phyloP scores from a whole-genome alignment of 139 green algal species.

The Pycnococcus provasolii region DNA sequence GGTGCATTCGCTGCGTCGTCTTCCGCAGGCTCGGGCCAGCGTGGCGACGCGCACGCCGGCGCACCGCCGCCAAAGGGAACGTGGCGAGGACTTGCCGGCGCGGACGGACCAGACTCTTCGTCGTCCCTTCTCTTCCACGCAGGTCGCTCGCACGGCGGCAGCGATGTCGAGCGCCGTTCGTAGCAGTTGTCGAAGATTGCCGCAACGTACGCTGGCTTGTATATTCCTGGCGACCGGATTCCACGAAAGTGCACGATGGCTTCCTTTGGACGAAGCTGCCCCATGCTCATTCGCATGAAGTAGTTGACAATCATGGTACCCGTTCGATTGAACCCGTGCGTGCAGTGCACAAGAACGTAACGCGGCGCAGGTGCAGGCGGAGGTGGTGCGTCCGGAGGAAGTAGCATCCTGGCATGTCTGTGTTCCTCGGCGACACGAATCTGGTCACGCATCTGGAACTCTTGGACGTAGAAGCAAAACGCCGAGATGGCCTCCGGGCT shows the following conservation, averaged over 20 bases:
- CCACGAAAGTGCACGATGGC: slow-evolving; percentile 54
- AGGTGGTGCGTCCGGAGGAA: too few species aligned
- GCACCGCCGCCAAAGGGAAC: too few species aligned
- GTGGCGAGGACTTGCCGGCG: too few species aligned
- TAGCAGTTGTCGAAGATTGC: slow-evolving; percentile 78
- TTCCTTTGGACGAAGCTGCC: slow-evolving; percentile 13
- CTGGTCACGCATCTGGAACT: neutral
- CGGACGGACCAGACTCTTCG: slow-evolving; percentile 8
- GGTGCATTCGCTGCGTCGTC: too few species aligned
- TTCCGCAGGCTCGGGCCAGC: too few species aligned
- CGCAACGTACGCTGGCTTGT: slow-evolving; percentile 90
- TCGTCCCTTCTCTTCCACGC: slow-evolving; percentile 18
- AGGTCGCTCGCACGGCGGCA: slow-evolving; percentile 1
- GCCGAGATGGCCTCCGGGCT: slow-evolving; percentile 18
- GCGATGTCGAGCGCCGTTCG: slow-evolving; percentile 29
- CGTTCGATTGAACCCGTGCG: slow-evolving; percentile 94
- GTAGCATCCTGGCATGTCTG: too few species aligned
- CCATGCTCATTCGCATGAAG: slow-evolving; percentile 36
- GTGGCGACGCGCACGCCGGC: too few species aligned
- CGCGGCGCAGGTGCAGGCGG: neutral
- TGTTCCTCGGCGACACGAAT: neutral
- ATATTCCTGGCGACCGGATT: slow-evolving; percentile 80
- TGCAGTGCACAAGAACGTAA: slow-evolving; percentile 84
- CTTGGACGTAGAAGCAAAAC: slow-evolving; percentile 18
- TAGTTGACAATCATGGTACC: slow-evolving; percentile 59